Evolutionary conservation across 768 basidiomycete genomes (phyloP).

Genomic region (Lactifluus hygrophoroides): DNA sequence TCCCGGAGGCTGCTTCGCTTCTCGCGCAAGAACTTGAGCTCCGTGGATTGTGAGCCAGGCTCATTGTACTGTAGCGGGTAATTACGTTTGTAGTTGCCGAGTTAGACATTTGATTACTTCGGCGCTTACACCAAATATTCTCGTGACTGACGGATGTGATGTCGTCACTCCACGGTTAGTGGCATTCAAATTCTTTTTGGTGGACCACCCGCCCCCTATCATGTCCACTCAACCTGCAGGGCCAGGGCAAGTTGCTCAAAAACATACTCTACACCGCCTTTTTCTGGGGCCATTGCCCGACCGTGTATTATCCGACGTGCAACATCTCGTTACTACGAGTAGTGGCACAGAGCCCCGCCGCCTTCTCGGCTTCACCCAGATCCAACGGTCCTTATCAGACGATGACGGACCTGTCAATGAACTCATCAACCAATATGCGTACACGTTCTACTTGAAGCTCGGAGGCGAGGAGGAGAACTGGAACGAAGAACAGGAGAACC

Average conservation of each 20-base stretch:
- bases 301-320: slow-evolving; percentile 36
- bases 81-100: background rate
- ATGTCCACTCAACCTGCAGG: slow-evolving; percentile 8
- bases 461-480: slow-evolving; percentile 64
- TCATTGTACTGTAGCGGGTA: background rate
- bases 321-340: slow-evolving; percentile 1
- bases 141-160: background rate
- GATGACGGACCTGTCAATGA: slow-evolving; percentile 35
- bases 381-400: slow-evolving; percentile 21
- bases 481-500: slow-evolving; percentile 46
- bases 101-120: too few relatives aligned
- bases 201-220: slow-evolving; percentile 10
- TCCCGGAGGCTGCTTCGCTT: slow-evolving; percentile 11
- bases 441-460: slow-evolving; percentile 50
- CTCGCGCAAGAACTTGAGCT: slow-evolving; percentile 12
- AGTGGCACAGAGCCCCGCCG: slow-evolving; percentile 13
- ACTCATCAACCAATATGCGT: slow-evolving; percentile 52
- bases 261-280: slow-evolving; percentile 41
- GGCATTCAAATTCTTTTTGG: background rate
- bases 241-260: slow-evolving; percentile 11
- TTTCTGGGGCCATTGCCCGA: slow-evolving; percentile 77
- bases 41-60: background rate
- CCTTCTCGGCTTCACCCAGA: slow-evolving; percentile 22
- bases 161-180: background rate
- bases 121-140: too few relatives aligned